Evolutionary conservation across 306 rosid species (phyloP), one percentile per base, ranked within the genome.

Genomic region (Quercus wislizeni): DNA sequence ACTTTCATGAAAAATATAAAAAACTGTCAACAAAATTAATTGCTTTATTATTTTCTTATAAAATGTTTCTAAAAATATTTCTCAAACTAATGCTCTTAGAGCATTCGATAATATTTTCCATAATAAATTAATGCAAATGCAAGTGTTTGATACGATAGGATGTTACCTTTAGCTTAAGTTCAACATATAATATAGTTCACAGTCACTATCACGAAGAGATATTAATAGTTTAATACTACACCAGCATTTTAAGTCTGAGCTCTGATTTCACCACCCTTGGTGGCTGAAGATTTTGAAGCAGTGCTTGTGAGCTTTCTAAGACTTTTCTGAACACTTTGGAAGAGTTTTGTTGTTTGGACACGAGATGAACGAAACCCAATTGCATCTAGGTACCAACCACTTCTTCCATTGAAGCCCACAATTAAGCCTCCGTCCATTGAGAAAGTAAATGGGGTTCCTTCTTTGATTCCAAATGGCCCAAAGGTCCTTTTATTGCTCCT

Each of bases 381-480:
- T 13, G 90, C 80, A 69, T 90, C 93, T 49, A 92, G 57, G 78
- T 77, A 86, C 89, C 87, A 84, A 65, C 85, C 91, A 55, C 84
- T 0, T 74, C 78, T 54, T 6, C 97, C 97, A 63, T 80, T 86
- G 35, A 92, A 81, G 3, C 95, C 93, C 17, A 89, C 93, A 69
- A 90, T 87, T 21, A 67, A 57, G 14, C 89, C 90, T 71, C 92
- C 93, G 5, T 89, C 87, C 56, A 83, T 73, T 28, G 86, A 71
- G 62, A 87, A 87, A 27, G 84, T 82, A 77, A 90, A 92, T 4
- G 89, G 91, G 5, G 89, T 92, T 61, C 93, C 95, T 79, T 90
- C 90, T 83, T 89, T 88, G 30, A 76, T 58, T 31, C 97, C 93
- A 4, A 59, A 90, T 4, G 93, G 89, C 38, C 93, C 94, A 71